Evolutionary conservation across 2,329 filamentous ascomycete species (phyloP).

Genomic region (Cladosporium sp.): DNA sequence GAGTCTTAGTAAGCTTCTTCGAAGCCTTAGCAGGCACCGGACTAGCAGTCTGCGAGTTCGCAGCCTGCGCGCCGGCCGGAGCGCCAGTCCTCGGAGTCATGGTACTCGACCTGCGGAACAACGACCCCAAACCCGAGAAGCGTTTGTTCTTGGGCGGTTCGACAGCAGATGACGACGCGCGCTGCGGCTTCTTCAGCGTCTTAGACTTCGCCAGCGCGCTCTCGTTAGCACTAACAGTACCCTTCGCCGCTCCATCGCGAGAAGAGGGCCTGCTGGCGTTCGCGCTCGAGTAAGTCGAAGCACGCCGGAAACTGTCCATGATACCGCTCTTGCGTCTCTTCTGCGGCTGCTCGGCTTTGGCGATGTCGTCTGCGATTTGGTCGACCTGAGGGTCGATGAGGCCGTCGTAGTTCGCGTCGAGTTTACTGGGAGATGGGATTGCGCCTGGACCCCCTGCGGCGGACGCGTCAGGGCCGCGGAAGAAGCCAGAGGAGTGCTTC

Average conservation of each 20-base stretch:
- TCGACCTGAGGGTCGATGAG: constrained; percentile 19
- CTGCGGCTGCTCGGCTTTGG: constrained; percentile 10
- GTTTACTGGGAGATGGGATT: constrained; percentile 14
- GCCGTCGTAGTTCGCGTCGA: constrained; percentile 15
- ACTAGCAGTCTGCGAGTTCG: background rate
- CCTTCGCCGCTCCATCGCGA: background rate
- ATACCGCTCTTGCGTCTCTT: constrained; percentile 17
- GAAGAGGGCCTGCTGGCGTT: constrained; percentile 5
- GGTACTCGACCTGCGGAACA: constrained; percentile 46
- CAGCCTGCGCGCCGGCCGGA: background rate
- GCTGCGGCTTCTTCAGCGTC: constrained; percentile 36
- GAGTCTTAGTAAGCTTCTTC: constrained; percentile 39
- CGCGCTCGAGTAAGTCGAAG: constrained; percentile 5
- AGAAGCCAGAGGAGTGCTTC: constrained; percentile 29
- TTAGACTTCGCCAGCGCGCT: constrained; percentile 16
- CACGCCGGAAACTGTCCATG: constrained; percentile 15
- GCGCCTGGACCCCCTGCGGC: background rate
- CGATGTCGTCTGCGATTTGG: background rate
- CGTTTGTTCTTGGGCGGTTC: constrained; percentile 45
- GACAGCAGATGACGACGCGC: constrained; percentile 29
- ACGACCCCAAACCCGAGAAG: constrained; percentile 47
- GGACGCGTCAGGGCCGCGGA: constrained; percentile 21
- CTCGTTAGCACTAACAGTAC: background rate
- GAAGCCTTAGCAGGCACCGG: constrained; percentile 4
- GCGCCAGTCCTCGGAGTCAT: constrained; percentile 10